These are phyloP conservation scores for Pisolithus marmoratus DNA, from an alignment of 768 basidiomycete genomes.

Conservation along the genomic window DNA sequence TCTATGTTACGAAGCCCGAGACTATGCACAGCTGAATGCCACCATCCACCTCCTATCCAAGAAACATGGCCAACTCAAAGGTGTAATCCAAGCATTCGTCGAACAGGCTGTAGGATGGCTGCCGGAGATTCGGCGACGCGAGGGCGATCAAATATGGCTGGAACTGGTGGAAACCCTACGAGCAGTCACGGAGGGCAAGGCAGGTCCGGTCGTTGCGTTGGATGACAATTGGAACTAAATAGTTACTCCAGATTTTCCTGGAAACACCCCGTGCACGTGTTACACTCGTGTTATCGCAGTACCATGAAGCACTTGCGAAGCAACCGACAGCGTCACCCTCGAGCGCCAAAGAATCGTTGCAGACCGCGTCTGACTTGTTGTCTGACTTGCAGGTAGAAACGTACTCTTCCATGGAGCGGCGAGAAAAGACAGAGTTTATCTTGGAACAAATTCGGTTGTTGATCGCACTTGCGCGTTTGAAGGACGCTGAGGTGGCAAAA, in stretches of 20 bases:
- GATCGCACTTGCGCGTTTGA: slow-evolving; percentile 67
- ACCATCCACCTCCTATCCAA: slow-evolving; percentile 71
- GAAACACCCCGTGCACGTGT: slow-evolving; percentile 95
- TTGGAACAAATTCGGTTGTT: slow-evolving; percentile 95
- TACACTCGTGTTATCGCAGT: slow-evolving; percentile 76
- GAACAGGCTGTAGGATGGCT: slow-evolving; percentile 82
- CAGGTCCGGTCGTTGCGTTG: slow-evolving; percentile 27
- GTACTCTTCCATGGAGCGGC: slow-evolving; percentile 95
- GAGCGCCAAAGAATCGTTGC: slow-evolving; percentile 57
- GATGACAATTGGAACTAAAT: slow-evolving; percentile 1
- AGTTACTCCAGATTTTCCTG: slow-evolving; percentile 70
- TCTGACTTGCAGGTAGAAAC: slow-evolving; percentile 98
- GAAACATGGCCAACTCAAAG: slow-evolving; percentile 97
- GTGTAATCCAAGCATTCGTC: slow-evolving; percentile 84
- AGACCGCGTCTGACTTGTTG: slow-evolving; percentile 86
- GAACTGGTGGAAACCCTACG: slow-evolving; percentile 86
- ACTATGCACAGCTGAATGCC: slow-evolving; percentile 67
- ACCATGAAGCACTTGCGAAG: slow-evolving; percentile 70
- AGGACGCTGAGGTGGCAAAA: slow-evolving; percentile 60
- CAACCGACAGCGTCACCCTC: slow-evolving; percentile 35
- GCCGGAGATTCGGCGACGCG: slow-evolving; percentile 60
- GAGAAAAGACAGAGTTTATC: slow-evolving; percentile 98
- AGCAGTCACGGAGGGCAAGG: slow-evolving; percentile 95
- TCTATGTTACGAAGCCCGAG: slow-evolving; percentile 64
- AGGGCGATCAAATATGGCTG: slow-evolving; percentile 74